Base-by-base conservation (phyloP, 257 asterid species). In the Primulina tabacum region DNA sequence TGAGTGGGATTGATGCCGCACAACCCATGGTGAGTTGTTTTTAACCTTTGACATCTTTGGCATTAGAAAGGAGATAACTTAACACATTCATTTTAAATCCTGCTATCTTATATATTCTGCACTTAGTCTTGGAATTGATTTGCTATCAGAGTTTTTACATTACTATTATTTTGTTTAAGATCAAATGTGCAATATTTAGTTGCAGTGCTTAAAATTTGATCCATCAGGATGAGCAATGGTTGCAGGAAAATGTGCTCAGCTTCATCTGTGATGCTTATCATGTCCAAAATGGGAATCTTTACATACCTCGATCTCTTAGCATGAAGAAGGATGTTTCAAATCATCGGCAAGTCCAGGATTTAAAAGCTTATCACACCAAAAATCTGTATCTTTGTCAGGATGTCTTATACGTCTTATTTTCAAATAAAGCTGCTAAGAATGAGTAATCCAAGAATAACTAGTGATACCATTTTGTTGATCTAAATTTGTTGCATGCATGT, bases 331-430 rank as follows among this genome's bases (percentile, higher is more conserved):
- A 88, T 67, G 56, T 80, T 32, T 60, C 95, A 34, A 79, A 79
- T 75, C 76, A 52, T 33, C 84, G 81, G 70, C 86, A 84, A 74
- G 65, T 77, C 65, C 78, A 81, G 64, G 81, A 67, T 38, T 70
- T 94, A 63, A 94, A 91, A 82, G 57, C 88, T 65, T 91, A 94
- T 67, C 89, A 93, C 63, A 75, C 97, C 32, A 82, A 50, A 82
- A 91, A 94, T 40, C 86, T 92, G 97, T 90, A 81, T 58, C 64
- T 59, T 37, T 72, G 20, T 65, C 56, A 60, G 50, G 47, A 52
- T 35, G 32, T 35, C 34, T 24, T 26, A 14, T 66, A 20, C 33
- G 16, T 38, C 12, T n/a, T 34, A 65, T 40, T 68, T 75, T 58
- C 4, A 24, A 32, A 35, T 34, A 18, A 17, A 50, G 38, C 50